Evolutionary conservation across 257 asterid genomes (phyloP).

Genomic region (Striga asiatica): DNA sequence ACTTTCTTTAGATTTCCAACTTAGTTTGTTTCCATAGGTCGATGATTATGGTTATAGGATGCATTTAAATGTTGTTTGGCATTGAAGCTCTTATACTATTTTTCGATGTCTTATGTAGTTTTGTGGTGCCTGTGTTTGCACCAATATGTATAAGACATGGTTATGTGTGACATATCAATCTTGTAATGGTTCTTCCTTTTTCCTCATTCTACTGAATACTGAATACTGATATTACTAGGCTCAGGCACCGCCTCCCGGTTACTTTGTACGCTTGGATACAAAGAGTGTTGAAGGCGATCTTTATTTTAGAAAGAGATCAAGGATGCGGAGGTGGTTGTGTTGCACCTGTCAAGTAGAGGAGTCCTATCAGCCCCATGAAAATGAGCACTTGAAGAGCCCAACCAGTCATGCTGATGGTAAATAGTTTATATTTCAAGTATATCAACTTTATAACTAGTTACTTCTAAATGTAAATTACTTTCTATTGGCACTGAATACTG

Average conservation of each 20-base stretch:
- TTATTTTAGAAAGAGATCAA: conserved; percentile 47
- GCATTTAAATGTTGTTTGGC: background rate
- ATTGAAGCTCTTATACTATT: background rate
- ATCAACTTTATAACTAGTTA: background rate
- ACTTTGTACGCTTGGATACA: conserved; percentile 46
- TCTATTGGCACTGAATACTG: background rate
- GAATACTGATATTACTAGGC: conserved; percentile 29
- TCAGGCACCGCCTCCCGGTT: conserved; percentile 63
- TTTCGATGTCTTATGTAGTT: conserved; percentile 7
- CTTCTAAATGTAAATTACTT: background rate
- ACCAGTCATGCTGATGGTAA: conserved; percentile 50
- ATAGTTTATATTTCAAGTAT: conserved; percentile 14
- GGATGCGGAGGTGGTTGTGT: conserved; percentile 92
- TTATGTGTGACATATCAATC: background rate
- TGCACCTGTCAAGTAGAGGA: conserved; percentile 67
- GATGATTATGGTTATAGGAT: background rate
- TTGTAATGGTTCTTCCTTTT: conserved; percentile 8
- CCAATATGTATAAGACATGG: background rate
- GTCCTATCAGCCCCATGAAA: conserved; percentile 47
- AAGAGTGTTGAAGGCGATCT: conserved; percentile 38
- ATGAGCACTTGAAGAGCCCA: conserved; percentile 65
- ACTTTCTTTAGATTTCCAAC: background rate
- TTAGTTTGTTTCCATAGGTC: background rate
- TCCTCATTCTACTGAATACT: too few species aligned
- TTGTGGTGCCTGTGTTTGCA: background rate